Base-by-base conservation (phyloP, 1,139 yeast species). In the Suhomyces maxii region DNA sequence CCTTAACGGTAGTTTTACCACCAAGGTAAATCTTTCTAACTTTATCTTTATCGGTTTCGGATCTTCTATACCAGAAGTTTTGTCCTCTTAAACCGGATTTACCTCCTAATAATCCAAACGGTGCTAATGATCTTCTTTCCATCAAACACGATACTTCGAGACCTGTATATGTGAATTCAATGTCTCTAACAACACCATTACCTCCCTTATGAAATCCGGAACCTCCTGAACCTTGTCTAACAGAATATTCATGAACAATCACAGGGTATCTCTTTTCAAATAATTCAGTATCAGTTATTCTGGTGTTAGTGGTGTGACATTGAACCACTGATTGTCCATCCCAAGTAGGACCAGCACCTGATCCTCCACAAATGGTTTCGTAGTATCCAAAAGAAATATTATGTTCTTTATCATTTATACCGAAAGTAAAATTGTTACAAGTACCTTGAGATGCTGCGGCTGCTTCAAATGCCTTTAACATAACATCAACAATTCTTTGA, bases 401-500 rank as follows among this genome's bases (percentile, higher is more conserved):
- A 36, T 64, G 58, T 25, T 65, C 66, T 39, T 63, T 64, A 49
- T 73, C 77, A 44, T 62, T 72, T 30, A 68, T 67, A 36, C 80
- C 80, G 59, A 77, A 76, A 0, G 80, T 75, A 44, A 75, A 71
- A 56, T 76, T 76, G 55, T 77, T 77, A 53, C 79, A 74, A 36
- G 80, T 74, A 7, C 79, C 78, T 53, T 75, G 80, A 4, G 79
- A 73, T 7, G 76, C 79, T 11, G 80, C 96, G 60, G 87, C 86
- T 6, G 88, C 87, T 51, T 79, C 76, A 60, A 88, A 87, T 0
- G 95, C 89, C 55, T 81, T 82, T 57, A 89, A 71, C 49, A 88
- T 77, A 3, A 85, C 90, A 64, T 88, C 96, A 2, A 89, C 86
- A 37, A 89, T 82, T 51, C 95, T 74, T 64, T 89, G 96, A 1